A percentile compares a stretch with the other conserved stretches of the same genome.
phyloP scores from a whole-genome alignment of 2,329 filamentous ascomycete species.

The Penicillium corylophilum region DNA sequence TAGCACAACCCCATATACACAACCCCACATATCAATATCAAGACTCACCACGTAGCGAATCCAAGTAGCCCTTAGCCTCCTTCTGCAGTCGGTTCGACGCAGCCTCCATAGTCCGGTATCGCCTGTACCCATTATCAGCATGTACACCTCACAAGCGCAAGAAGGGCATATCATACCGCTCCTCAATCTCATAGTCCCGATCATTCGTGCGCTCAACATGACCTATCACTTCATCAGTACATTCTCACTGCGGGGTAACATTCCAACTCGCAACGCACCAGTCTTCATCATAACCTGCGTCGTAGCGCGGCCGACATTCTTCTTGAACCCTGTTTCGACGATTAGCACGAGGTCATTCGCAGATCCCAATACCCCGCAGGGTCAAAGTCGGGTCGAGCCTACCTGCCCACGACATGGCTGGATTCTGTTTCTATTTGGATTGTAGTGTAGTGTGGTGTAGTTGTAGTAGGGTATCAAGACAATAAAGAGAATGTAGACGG shows the following conservation, averaged over 20 bases:
- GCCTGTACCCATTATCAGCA: conserved; percentile 52
- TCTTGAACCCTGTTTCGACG: conserved; percentile 73
- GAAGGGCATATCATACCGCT: conserved; percentile 59
- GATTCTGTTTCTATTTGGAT: conserved; percentile 18
- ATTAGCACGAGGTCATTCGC: background rate
- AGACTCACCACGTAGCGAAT: conserved; percentile 79
- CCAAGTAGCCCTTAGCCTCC: conserved; percentile 96
- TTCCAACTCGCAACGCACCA: conserved; percentile 51
- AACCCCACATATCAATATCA: background rate
- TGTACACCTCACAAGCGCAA: background rate
- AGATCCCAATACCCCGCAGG: background rate
- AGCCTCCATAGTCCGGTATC: conserved; percentile 96
- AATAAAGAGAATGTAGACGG: too few species aligned
- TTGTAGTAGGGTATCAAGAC: background rate
- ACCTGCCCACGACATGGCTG: conserved; percentile 72
- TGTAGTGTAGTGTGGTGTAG: too few species aligned
- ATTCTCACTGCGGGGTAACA: conserved; percentile 17
- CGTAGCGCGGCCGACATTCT: conserved; percentile 97
- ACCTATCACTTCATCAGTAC: conserved; percentile 48
- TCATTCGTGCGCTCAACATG: conserved; percentile 99
- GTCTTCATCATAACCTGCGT: conserved; percentile 99
- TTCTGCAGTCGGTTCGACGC: conserved; percentile 91
- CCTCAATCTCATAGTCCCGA: conserved; percentile 97
- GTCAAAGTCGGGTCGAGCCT: conserved; percentile 9
- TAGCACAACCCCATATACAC: conserved; percentile 1